Percentiles rank a stretch among this genome's conserved stretches.
Conservation (phyloP, 148 eudicot species). For the Chenopodium berlandieri region DNA sequence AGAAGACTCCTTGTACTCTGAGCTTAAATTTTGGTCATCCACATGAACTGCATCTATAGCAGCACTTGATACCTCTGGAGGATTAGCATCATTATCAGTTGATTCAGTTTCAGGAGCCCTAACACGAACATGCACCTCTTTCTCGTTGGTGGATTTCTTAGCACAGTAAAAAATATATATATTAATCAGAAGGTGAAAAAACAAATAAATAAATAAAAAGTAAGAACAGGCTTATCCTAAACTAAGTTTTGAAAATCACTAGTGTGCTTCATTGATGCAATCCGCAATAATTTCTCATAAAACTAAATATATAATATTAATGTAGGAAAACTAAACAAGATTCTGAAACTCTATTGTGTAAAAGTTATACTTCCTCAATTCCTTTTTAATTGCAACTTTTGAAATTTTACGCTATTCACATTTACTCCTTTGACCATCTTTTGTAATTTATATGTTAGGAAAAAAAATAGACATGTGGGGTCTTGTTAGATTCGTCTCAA, state of each 20-base stretch:
- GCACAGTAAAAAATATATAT: slow-evolving; percentile 14
- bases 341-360: background rate
- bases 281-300: background rate
- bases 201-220: background rate
- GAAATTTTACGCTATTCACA: too few species aligned
- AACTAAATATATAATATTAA: background rate
- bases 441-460: too few species aligned
- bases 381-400: too few species aligned
- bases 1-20: slow-evolving; percentile 39
- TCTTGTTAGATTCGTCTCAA: too few species aligned
- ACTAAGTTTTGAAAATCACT: background rate
- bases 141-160: slow-evolving; percentile 57
- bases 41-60: slow-evolving; percentile 34
- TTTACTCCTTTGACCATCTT: too few species aligned
- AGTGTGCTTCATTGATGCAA: background rate
- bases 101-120: slow-evolving; percentile 37
- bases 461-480: too few species aligned
- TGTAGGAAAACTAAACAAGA: background rate
- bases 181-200: slow-evolving; percentile 1
- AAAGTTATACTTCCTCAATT: background rate
- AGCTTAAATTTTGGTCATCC: slow-evolving; percentile 33
- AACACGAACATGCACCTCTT: slow-evolving; percentile 44
- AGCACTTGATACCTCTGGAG: slow-evolving; percentile 37
- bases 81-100: slow-evolving; percentile 29
- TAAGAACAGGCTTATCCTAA: background rate